Conservation (phyloP, 257 asterid genomes). For the Eustoma russellianum region DNA sequence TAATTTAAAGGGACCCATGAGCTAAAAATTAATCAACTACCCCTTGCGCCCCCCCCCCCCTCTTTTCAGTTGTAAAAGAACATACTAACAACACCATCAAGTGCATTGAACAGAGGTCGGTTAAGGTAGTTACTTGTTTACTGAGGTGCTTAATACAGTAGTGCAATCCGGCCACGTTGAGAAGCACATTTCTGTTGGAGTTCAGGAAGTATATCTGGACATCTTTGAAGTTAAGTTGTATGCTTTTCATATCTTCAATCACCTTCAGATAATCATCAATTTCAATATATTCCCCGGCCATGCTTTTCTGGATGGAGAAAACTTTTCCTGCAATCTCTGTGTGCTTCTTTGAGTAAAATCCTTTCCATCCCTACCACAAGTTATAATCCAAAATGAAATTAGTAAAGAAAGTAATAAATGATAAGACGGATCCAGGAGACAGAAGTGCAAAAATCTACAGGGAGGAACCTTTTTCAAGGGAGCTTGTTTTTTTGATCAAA, state of each 20-base stretch:
- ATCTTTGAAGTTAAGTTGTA: conserved; percentile 56
- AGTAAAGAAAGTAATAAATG: no score
- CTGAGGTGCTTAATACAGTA: conserved; percentile 57
- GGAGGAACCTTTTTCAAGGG: neutral
- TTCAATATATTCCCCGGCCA: conserved; percentile 31
- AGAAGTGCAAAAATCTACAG: neutral
- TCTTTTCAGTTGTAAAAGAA: no score
- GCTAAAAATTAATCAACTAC: no score
- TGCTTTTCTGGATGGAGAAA: conserved; percentile 23
- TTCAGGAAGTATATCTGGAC: conserved; percentile 50
- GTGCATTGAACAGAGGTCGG: no score
- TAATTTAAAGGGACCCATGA: no score
- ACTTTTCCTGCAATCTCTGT: conserved; percentile 45
- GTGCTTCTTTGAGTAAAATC: conserved; percentile 48
- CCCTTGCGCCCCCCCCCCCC: no score
- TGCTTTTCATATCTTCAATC: conserved; percentile 28
- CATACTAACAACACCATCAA: no score
- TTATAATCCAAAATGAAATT: no score
- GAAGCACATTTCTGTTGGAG: conserved; percentile 45
- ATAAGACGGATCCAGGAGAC: neutral
- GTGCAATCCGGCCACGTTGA: conserved; percentile 73
- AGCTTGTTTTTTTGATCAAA: conserved; percentile 17
- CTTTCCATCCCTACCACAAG: conserved; percentile 56
- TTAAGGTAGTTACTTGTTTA: conserved; percentile 34
- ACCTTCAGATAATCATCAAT: conserved; percentile 50